Base-by-base conservation (phyloP, 2,329 filamentous ascomycete species). In the Fusarium camptoceras region DNA sequence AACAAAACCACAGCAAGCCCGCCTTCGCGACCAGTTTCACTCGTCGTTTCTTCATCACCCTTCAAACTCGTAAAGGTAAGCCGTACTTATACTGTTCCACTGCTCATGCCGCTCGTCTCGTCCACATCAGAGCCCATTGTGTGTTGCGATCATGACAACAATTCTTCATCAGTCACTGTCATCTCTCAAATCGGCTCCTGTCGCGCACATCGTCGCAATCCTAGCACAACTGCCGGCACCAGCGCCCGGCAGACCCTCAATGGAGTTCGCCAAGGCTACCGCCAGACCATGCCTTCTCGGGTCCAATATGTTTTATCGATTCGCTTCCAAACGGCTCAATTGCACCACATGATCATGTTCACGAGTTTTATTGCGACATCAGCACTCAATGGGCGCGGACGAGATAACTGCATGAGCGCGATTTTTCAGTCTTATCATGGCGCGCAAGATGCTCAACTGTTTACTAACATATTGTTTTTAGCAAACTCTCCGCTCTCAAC, bases 1-100 rank as follows among this genome's bases (percentile, higher is more conserved):
- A 76, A 75, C 74, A 76, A 76, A 76, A 76, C 68, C 73, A 75
- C 41, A 72, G 72, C 67, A 68, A 73, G 64, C 74, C 74, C 74
- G 68, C 74, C 74, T 64, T 75, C 68, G 73, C 74, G 71, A 71
- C 64, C 64, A 65, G 50, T 66, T 24, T 70, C 55, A 39, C 46
- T 75, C 66, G 68, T 63, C 75, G 72, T 68, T 75, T 76, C 74
- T 75, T 58, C 74, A 76, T 75, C 73, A 76, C 74, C 74, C 74
- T 76, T 61, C 73, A 73, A 74, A 66, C 61, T 76, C 72, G 46
- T 57, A 73, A 73, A 76, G 72, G 74, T 75, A 72, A 62, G 73
- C 37, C 49, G 51, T 49, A 43, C 27, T 49, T 25, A 59, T 47
- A 31, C 43, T 43, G 24, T 65, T 20, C 27, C 51, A 55, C 50